Conservation (phyloP, 805 yeast species). For the Hanseniaspora mollemarum region DNA sequence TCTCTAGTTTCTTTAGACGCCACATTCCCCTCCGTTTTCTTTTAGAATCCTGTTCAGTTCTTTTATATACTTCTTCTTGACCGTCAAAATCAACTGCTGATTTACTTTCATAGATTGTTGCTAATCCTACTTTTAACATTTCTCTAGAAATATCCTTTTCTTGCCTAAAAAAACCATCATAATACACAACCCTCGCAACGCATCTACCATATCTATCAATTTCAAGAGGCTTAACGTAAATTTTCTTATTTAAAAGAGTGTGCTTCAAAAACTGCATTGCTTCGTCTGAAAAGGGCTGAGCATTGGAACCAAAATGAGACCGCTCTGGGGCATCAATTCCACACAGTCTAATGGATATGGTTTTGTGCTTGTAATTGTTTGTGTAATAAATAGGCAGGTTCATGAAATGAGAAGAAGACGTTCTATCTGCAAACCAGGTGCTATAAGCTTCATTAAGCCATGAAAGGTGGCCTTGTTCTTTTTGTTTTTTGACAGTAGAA, state of each 20-base stretch:
- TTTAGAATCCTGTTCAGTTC: slow-evolving; percentile 52
- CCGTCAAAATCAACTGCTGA: slow-evolving; percentile 77
- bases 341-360: slow-evolving; percentile 70
- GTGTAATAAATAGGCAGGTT: slow-evolving; percentile 23
- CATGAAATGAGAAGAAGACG: slow-evolving; percentile 23
- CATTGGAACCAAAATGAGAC: slow-evolving; percentile 85
- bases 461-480: background rate
- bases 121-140: slow-evolving; percentile 75
- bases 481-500: background rate
- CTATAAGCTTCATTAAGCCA: slow-evolving; percentile 2
- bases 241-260: slow-evolving; percentile 52
- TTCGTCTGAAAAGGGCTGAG: slow-evolving; percentile 79
- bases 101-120: slow-evolving; percentile 70
- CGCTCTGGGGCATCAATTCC: slow-evolving; percentile 97
- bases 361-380: slow-evolving; percentile 32
- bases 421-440: slow-evolving; percentile 14
- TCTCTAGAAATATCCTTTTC: slow-evolving; percentile 72
- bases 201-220: slow-evolving; percentile 83
- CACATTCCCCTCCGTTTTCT: slow-evolving; percentile 54
- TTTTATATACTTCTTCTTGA: slow-evolving; percentile 46
- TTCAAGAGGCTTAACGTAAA: slow-evolving; percentile 66
- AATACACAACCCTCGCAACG: slow-evolving; percentile 61
- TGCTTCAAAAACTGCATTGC: slow-evolving; percentile 66
- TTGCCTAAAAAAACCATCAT: slow-evolving; percentile 41
- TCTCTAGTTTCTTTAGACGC: slow-evolving; percentile 42